Conservation (phyloP, 2,329 filamentous ascomycete genomes). For the Calonectria fujianensis region DNA sequence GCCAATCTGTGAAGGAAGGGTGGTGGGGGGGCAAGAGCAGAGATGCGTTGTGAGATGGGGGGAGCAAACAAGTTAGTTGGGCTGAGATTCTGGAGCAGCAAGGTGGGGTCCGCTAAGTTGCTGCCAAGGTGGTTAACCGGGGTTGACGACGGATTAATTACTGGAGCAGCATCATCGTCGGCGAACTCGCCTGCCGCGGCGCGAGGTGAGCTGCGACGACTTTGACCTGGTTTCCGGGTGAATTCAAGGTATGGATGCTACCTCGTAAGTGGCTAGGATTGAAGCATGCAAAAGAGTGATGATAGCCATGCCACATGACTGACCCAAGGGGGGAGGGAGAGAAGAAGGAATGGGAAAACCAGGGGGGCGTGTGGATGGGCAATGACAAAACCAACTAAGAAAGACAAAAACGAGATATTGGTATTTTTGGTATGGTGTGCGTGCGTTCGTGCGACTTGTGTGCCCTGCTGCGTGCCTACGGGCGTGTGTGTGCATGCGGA, state of each 20-base stretch:
- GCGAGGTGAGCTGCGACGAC: constrained; percentile 7
- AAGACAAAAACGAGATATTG: constrained; percentile 22
- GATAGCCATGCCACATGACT: constrained; percentile 4
- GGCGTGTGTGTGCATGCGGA: constrained; percentile 7
- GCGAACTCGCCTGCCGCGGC: constrained; percentile 8
- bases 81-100: constrained; percentile 14
- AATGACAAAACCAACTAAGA: constrained; percentile 19
- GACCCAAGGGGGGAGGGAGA: constrained; percentile 1
- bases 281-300: constrained; percentile 14
- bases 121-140: not conserved
- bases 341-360: constrained; percentile 12
- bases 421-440: constrained; percentile 23
- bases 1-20: constrained; percentile 49
- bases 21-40: not conserved
- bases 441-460: constrained; percentile 21
- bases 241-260: constrained; percentile 37
- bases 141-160: not conserved
- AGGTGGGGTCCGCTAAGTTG: constrained; percentile 1
- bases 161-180: constrained; percentile 2
- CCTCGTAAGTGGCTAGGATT: constrained; percentile 27
- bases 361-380: constrained; percentile 14
- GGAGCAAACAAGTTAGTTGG: constrained; percentile 21
- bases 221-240: constrained; percentile 34
- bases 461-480: constrained; percentile 16
- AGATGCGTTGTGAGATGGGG: constrained; percentile 3